These are phyloP conservation scores for Wickerhamia fluorescens DNA, from an alignment of 805 yeast species.

Conservation along the genomic window DNA sequence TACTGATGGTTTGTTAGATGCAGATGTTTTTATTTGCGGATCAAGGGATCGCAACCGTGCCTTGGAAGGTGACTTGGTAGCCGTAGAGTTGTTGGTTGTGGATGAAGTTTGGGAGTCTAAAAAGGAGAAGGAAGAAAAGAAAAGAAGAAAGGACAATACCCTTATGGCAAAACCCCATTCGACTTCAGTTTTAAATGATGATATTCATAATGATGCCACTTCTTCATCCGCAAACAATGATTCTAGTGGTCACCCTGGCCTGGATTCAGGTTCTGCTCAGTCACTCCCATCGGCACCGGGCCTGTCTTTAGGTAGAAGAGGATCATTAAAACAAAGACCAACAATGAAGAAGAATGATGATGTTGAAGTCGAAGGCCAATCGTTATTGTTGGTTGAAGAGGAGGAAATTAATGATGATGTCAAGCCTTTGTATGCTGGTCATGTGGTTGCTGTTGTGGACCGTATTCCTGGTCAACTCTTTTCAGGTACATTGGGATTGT, in stretches of 20 bases:
- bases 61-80: slow-evolving; percentile 92
- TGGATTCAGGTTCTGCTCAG: slow-evolving; percentile 6
- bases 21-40: slow-evolving; percentile 96
- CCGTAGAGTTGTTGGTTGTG: slow-evolving; percentile 87
- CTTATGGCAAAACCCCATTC: slow-evolving; percentile 25
- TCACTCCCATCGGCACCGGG: slow-evolving; percentile 16
- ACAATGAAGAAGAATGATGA: slow-evolving; percentile 97
- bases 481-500: slow-evolving; percentile 86
- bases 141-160: slow-evolving; percentile 71
- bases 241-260: neutral
- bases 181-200: slow-evolving; percentile 46
- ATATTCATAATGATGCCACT: slow-evolving; percentile 76
- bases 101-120: slow-evolving; percentile 98
- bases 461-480: slow-evolving; percentile 96
- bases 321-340: slow-evolving; percentile 90
- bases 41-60: slow-evolving; percentile 98
- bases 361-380: slow-evolving; percentile 97
- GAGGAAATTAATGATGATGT: slow-evolving; percentile 90
- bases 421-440: slow-evolving; percentile 95
- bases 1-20: slow-evolving; percentile 90
- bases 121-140: slow-evolving; percentile 94
- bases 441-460: slow-evolving; percentile 95
- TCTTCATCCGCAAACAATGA: slow-evolving; percentile 37
- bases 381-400: slow-evolving; percentile 83
- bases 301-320: slow-evolving; percentile 55